Base-by-base conservation (phyloP, 805 yeast species). In the Helenozyma baotianmanensis region DNA sequence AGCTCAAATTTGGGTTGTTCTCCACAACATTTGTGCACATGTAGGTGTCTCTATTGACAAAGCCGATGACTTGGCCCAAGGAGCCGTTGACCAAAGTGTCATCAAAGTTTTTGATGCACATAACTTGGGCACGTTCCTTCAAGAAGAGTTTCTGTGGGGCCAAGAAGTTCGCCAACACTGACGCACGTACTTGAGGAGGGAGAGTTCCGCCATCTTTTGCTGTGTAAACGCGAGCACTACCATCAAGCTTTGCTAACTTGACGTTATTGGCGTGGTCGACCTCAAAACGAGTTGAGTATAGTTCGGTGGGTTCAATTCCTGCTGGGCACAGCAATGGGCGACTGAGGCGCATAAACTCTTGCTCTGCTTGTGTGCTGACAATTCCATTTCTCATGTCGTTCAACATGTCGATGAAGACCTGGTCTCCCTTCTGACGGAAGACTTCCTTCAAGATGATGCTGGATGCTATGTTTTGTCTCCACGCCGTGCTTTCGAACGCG, bases 11-110 rank as follows among this genome's bases (percentile, higher is more conserved):
- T 4, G 57, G 58, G 14, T 46, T 19, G 18, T 47, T 46, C 19
- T 40, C 30, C 36, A 51, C 35, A 14, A 39, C 22, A 18, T 32
- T 39, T 23, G 47, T 42, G 21, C 45, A 45, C 56, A 62, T 52
- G 30, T 66, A 66, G 0, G 69, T 64, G 33, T 64, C 63, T 28
- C 60, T 51, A 42, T 66, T 69, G 30, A 72, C 58, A 43, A 82
- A 80, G 12, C 72, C 78, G 6, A 76, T 45, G 1, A 92, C 81
- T 23, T 70, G 76, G 0, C 99, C 99, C 23, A 90, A 64, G 0
- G 96, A 76, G 3, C 99, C 98, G 60, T 92, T 92, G 25, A 92
- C 97, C 23, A 92, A 63, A 8, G 77, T 82, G 43, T 85, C 89
- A 18, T 74, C 69, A 7, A 38, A 34, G 54, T 92, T 92, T 48